These are phyloP conservation scores for Verticillium tricorpus DNA, from an alignment of 2,329 filamentous ascomycete species.

Conservation along the genomic window DNA sequence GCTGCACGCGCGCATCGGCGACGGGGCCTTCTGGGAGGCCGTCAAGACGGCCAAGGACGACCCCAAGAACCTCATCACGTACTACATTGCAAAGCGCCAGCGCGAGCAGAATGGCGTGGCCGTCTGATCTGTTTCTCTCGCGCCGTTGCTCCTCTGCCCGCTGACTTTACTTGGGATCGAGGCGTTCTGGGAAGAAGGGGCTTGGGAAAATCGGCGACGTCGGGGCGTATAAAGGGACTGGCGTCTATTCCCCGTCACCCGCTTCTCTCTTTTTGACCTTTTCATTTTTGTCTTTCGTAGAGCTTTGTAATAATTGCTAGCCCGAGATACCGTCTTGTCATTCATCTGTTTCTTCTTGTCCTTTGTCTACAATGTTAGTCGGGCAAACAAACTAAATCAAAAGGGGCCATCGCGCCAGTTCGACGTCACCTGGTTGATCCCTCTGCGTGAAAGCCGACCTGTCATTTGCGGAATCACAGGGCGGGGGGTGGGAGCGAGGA, in stretches of 20 bases:
- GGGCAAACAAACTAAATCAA: not conserved
- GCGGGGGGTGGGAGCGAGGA: not conserved
- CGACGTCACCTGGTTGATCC: not conserved
- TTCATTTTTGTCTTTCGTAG: not conserved
- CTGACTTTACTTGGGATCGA: too few species aligned
- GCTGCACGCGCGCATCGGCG: conserved; percentile 59
- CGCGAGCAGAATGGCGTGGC: conserved; percentile 37
- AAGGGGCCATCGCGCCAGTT: not conserved
- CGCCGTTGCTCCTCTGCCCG: too few species aligned
- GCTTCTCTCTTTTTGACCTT: not conserved
- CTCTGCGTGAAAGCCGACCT: not conserved
- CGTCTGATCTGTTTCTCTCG: not conserved
- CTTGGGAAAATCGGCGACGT: too few species aligned
- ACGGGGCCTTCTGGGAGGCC: conserved; percentile 61
- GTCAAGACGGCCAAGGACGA: conserved; percentile 64
- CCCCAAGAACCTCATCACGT: conserved; percentile 72
- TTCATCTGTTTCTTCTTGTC: not conserved
- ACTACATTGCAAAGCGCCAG: conserved; percentile 72
- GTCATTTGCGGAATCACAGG: not conserved
- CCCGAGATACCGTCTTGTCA: not conserved
- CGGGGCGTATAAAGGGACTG: too few species aligned
- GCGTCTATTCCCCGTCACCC: too few species aligned
- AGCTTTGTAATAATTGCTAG: conserved; percentile 1
- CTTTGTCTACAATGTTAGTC: not conserved
- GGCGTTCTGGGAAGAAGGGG: too few species aligned